Evolutionary conservation across 306 rosid genomes (phyloP).

Genomic region (Cajanus cajan): DNA sequence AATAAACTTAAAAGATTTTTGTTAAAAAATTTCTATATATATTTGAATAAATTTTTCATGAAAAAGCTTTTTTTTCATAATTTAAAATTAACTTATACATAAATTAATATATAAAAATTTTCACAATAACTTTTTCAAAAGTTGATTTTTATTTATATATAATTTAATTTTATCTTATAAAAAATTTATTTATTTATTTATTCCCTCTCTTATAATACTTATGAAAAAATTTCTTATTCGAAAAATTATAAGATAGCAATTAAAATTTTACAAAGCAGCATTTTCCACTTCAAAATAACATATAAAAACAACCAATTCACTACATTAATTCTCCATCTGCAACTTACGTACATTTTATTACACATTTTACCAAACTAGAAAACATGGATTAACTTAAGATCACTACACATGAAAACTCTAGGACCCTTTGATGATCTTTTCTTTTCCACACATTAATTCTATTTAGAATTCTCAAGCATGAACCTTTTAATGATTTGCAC

Average conservation of each 20-base stretch:
- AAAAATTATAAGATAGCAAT: background rate
- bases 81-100: too few species aligned
- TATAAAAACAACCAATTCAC: background rate
- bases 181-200: too few species aligned
- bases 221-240: too few species aligned
- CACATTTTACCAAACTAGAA: background rate
- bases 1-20: too few species aligned
- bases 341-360: background rate
- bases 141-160: too few species aligned
- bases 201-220: too few species aligned
- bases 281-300: background rate
- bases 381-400: background rate
- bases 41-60: too few species aligned
- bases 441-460: background rate
- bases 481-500: constrained; percentile 49
- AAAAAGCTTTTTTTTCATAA: too few species aligned
- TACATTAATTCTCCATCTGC: background rate
- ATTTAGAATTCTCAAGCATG: constrained; percentile 44
- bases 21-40: too few species aligned
- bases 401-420: background rate
- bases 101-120: too few species aligned
- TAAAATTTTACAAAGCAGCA: background rate
- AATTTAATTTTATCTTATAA: too few species aligned
- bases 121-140: too few species aligned
- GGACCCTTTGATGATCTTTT: background rate